Conservation (phyloP, 805 yeast species). For the Komagataella populi region DNA sequence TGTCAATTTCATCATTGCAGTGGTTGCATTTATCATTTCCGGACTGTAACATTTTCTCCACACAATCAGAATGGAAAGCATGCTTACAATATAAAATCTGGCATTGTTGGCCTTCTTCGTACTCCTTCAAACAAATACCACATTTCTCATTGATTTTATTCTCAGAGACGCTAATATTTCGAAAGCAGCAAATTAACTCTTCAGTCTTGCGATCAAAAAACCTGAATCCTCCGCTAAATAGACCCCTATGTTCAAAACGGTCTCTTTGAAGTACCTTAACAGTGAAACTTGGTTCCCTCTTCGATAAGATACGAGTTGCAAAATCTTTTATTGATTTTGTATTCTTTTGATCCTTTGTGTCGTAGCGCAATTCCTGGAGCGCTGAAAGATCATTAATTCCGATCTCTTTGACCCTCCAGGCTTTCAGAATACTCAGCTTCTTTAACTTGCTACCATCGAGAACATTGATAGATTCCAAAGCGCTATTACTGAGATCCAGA, state of each 20-base stretch:
- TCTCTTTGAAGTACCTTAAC: neutral
- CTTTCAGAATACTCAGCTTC: neutral
- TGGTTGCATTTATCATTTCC: neutral
- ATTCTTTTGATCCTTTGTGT: neutral
- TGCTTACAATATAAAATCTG: neutral
- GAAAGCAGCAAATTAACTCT: neutral
- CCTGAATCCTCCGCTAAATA: neutral
- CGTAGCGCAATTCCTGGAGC: neutral
- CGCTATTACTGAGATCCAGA: neutral
- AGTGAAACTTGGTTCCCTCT: neutral
- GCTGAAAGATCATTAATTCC: neutral
- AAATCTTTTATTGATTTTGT: neutral
- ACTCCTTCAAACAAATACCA: neutral
- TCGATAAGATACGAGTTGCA: neutral
- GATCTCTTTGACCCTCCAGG: neutral
- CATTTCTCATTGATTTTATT: neutral
- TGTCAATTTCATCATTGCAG: neutral
- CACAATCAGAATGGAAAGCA: neutral
- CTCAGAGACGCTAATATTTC: conserved; percentile 2
- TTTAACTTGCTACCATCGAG: neutral
- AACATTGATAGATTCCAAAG: neutral
- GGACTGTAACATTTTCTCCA: neutral
- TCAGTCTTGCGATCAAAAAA: neutral
- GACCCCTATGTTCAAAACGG: neutral
- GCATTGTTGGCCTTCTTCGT: neutral